Evolutionary conservation across 2,329 filamentous ascomycete genomes (phyloP).

Genomic region (Paecilomyces sp.): DNA sequence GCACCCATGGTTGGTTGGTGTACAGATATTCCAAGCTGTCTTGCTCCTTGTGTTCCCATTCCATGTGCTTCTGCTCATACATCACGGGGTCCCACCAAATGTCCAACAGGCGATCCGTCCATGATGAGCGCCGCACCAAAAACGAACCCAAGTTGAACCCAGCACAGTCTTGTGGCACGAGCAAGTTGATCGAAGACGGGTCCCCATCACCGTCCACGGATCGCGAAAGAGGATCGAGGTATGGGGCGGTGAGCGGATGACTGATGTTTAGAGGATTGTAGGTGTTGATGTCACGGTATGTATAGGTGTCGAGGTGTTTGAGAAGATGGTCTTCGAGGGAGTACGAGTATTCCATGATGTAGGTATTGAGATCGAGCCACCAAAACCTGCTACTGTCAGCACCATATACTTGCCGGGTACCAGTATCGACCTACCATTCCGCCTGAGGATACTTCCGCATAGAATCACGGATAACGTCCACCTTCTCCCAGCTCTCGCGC

Average conservation of each 20-base stretch:
- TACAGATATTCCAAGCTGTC: conserved; percentile 92
- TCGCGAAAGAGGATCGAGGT: conserved; percentile 67
- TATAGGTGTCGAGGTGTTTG: conserved; percentile 63
- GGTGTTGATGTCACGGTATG: conserved; percentile 91
- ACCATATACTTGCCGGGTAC: too few relatives aligned
- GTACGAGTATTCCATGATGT: conserved; percentile 91
- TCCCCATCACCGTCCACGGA: conserved; percentile 73
- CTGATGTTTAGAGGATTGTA: conserved; percentile 94
- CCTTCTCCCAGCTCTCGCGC: conserved; percentile 99
- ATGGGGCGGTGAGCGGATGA: conserved; percentile 67
- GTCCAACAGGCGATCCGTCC: conserved; percentile 87
- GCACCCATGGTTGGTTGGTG: conserved; percentile 83
- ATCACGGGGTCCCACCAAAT: conserved; percentile 98
- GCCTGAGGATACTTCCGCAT: conserved; percentile 92
- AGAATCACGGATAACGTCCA: conserved; percentile 81
- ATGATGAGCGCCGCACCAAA: conserved; percentile 76
- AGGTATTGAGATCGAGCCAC: conserved; percentile 98
- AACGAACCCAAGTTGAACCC: conserved; percentile 97
- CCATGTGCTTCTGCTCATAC: conserved; percentile 98
- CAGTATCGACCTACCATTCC: conserved; percentile 94
- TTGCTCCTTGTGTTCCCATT: conserved; percentile 98
- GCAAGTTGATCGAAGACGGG: conserved; percentile 71
- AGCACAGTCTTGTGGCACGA: conserved; percentile 87
- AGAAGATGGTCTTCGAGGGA: conserved; percentile 90
- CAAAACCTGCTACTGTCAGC: conserved; percentile 65